Conservation (phyloP, 73 alveolate genomes). For the Paramecium sexaurelia region DNA sequence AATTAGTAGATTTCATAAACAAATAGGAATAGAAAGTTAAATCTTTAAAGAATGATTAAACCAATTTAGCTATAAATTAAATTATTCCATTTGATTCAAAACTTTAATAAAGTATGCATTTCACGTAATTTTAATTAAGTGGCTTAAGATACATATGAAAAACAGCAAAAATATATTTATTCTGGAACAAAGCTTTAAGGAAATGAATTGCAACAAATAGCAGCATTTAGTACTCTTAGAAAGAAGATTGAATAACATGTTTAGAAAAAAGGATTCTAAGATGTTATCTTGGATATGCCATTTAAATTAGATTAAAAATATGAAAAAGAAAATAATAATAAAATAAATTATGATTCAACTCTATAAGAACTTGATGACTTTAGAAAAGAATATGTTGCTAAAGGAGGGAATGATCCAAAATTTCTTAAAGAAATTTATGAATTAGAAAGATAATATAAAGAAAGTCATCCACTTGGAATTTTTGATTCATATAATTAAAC, state of each 20-base stretch:
- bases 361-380: background rate
- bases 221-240: conserved; percentile 29
- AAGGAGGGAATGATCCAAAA: conserved; percentile 57
- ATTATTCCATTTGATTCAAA: conserved; percentile 46
- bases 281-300: conserved; percentile 28
- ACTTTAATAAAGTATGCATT: conserved; percentile 21
- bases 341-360: background rate
- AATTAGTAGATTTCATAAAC: background rate
- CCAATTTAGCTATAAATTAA: background rate
- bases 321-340: background rate
- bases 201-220: conserved; percentile 14
- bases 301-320: background rate
- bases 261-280: background rate
- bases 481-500: background rate
- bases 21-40: background rate
- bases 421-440: background rate
- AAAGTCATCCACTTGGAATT: background rate
- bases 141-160: conserved; percentile 41
- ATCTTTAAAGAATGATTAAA: background rate
- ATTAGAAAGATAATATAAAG: conserved; percentile 27
- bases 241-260: conserved; percentile 35
- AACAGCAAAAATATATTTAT: conserved; percentile 1
- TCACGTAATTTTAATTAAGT: background rate
- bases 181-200: conserved; percentile 40
- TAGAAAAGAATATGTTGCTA: background rate